Base-by-base conservation (phyloP, 2,329 filamentous ascomycete species). In the Tolypocladium tundrense region DNA sequence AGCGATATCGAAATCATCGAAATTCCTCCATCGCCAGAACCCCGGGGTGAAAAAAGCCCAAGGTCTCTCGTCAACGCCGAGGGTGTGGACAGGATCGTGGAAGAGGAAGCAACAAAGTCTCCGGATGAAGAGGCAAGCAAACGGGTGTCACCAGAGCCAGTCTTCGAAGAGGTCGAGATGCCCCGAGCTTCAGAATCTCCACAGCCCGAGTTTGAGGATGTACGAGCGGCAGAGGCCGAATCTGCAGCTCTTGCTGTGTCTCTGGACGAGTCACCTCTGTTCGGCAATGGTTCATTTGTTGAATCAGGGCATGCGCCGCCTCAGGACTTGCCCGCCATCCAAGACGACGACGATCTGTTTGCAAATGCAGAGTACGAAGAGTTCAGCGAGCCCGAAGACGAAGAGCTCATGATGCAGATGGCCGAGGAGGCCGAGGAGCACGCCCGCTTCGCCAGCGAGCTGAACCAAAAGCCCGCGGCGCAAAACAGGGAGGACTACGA, bases 341-440 rank as follows among this genome's bases (percentile, higher is more conserved):
- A 27, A 35, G 70, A 73, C 39, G 72, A 76, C 19, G 74, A 78
- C 43, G 71, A 76, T 9, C 65, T 74, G 0, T 75, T 75, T 37
- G 77, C 77, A 16, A 78, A 81, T 19, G 85, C 89, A 43, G 88
- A 92, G 21, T 86, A 89, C 61, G 84, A 86, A 54, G 83, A 87
- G 24, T 86, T 88, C 65, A 94, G 89, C 40, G 93, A 97, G 62
- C 88, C 91, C 0, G 94, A 96, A 71, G 93, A 97, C 61, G 92
- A 92, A 68, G 91, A 96, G 64, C 79, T 99, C 8, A 81, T 97
- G 58, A 84, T 83, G 8, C 91, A 93, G 64, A 85, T 99, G 65
- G 92, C 91, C 0, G 84, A 88, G 33, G 95, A 99, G 78, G 90
- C 89, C 1, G 90, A 96, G 73, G 94, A 97, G 66, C 93, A 99